Percentiles rank a stretch among this genome's conserved stretches.
Evolutionary conservation across 2,329 filamentous ascomycete species (phyloP).

Genomic region (Rugonectria rugulosa): DNA sequence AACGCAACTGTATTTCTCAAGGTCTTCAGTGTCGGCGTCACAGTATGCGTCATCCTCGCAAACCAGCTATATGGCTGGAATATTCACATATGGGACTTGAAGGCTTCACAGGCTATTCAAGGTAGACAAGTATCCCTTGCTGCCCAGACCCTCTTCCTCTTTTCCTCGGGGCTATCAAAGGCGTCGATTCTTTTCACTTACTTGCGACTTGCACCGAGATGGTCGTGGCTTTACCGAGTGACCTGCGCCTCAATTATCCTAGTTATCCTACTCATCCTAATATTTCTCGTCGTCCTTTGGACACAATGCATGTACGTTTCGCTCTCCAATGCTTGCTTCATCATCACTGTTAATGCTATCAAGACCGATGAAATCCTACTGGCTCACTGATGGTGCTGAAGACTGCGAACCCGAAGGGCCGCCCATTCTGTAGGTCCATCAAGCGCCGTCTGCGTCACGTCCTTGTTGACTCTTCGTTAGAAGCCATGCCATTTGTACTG

Average conservation of each 20-base stretch:
- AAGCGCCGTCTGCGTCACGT: too few species aligned
- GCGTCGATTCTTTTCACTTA: constrained; percentile 51
- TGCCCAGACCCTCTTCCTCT: constrained; percentile 49
- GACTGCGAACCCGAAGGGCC: constrained; percentile 43
- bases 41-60: constrained; percentile 46
- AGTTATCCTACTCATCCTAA: constrained; percentile 39
- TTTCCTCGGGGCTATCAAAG: constrained; percentile 49
- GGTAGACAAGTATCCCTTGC: constrained; percentile 49
- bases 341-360: neutral
- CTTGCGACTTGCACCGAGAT: constrained; percentile 46
- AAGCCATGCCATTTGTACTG: constrained; percentile 43
- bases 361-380: constrained; percentile 36
- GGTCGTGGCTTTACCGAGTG: constrained; percentile 44
- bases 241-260: constrained; percentile 39
- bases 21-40: constrained; percentile 45
- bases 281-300: constrained; percentile 46
- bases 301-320: constrained; percentile 46
- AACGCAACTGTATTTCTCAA: constrained; percentile 16
- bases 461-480: constrained; percentile 18
- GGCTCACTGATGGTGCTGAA: constrained; percentile 28
- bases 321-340: accelerated
- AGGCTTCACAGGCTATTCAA: constrained; percentile 33
- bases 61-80: constrained; percentile 47
- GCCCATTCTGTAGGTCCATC: constrained; percentile 31
- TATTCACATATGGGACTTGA: constrained; percentile 49